Base-by-base conservation (phyloP, 1,139 yeast genomes). In the Barnettozyma hawaiiensis region DNA sequence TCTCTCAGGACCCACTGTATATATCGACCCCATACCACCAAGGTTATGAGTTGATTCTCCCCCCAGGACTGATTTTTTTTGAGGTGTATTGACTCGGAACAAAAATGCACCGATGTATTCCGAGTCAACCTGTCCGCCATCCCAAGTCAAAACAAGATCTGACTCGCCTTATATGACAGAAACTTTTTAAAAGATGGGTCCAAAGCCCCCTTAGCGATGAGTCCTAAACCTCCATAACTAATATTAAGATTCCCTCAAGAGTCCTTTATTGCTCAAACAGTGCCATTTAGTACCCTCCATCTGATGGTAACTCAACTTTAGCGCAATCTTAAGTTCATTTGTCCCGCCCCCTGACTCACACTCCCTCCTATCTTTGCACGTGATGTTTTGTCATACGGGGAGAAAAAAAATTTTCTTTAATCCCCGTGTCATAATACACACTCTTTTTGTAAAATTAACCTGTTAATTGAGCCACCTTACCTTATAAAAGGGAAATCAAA, bases 371-470 rank as follows among this genome's bases (percentile, higher is more conserved):
- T 32, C 14, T n/a, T 23, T 24, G 24, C 42, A 40, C 42, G 42
- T 40, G 42, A 35, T 40, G 16, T 35, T 35, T 21, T 29, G 42
- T 31, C 42, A 40, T 40, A 29, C 11, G 10, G 23, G n/a, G n/a
- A n/a, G n/a, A n/a, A n/a, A 34, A 39, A 34, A 39, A 39, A 8
- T 21, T 39, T 39, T 34, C 29, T 16, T n/a, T n/a, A 8, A 9
- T 26, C 6, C 12, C 29, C 27, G 28, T 23, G 37, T 34, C 37
- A 34, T 26, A 16, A 16, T n/a, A n/a, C n/a, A n/a, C n/a, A n/a
- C n/a, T n/a, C n/a, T n/a, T n/a, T n/a, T n/a, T n/a, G n/a, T 12
- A 26, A 35, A 35, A 35, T 35, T 35, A 26, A 18, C 18, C 16
- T 14, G 19, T n/a, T 37, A 28, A 37, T 37, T 37, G 16, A 21